Evolutionary conservation across 73 alveolate genomes (phyloP).

Genomic region (Breviolum minutum): DNA sequence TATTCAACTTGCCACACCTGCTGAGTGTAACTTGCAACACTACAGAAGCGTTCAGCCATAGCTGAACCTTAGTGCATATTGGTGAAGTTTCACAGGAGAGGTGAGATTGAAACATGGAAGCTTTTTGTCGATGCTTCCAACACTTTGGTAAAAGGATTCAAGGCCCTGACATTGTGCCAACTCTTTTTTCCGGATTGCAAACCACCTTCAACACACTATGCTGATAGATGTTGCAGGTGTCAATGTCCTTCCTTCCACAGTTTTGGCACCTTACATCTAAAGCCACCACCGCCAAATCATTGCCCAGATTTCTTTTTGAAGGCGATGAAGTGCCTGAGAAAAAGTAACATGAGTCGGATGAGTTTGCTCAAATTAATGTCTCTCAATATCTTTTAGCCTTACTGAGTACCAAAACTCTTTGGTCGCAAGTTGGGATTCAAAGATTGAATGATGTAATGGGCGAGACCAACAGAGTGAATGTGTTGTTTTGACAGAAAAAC

Average conservation of each 20-base stretch:
- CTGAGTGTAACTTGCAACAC: constrained; percentile 42
- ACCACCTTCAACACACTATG: not conserved
- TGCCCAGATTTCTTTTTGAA: not conserved
- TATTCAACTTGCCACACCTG: not conserved
- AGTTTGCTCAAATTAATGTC: not conserved
- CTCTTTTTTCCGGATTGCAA: constrained; percentile 71
- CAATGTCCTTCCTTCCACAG: not conserved
- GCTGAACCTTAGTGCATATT: not conserved
- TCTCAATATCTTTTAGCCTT: not conserved
- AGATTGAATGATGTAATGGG: too few species aligned
- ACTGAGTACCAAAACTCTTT: too few species aligned
- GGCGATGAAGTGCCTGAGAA: not conserved
- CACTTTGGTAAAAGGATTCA: too few species aligned
- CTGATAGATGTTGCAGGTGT: not conserved
- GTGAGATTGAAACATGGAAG: too few species aligned
- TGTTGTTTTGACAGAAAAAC: too few species aligned
- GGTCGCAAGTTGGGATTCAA: too few species aligned
- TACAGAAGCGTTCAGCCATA: constrained; percentile 46
- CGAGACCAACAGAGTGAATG: too few species aligned
- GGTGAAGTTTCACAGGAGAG: too few species aligned
- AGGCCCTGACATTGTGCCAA: constrained; percentile 26
- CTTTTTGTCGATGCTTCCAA: too few species aligned
- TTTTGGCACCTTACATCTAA: constrained; percentile 7
- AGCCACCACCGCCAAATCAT: constrained; percentile 12
- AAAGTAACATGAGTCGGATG: too few species aligned